Conservation (phyloP, 2,329 filamentous ascomycete species). For the Thelonectria olida region DNA sequence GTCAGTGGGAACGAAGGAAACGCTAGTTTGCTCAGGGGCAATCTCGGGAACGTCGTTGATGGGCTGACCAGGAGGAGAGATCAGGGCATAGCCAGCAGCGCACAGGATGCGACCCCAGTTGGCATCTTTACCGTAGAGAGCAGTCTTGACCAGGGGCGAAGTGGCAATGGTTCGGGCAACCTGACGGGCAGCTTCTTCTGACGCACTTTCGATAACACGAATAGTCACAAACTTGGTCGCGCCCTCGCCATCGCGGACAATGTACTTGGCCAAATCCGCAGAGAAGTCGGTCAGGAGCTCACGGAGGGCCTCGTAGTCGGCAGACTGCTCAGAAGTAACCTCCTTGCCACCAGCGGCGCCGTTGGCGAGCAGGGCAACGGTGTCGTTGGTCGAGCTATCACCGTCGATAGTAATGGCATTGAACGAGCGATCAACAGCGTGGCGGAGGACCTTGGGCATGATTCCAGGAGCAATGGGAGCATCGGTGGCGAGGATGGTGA, state of each 20-base stretch:
- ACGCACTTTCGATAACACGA: constrained; percentile 77
- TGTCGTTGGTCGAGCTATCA: constrained; percentile 98
- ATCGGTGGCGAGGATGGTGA: constrained; percentile 92
- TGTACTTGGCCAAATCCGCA: constrained; percentile 85
- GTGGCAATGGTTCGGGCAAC: constrained; percentile 89
- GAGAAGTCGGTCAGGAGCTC: constrained; percentile 79
- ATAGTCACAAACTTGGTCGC: constrained; percentile 98
- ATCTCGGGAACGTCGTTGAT: constrained; percentile 70
- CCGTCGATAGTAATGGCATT: constrained; percentile 98
- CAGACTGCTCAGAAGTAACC: constrained; percentile 62
- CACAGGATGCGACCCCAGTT: constrained; percentile 99
- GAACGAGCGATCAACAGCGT: constrained; percentile 85
- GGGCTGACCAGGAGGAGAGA: constrained; percentile 66
- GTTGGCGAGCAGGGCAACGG: constrained; percentile 92
- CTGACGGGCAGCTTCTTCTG: constrained; percentile 75
- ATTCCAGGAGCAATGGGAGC: constrained; percentile 77
- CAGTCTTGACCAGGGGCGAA: constrained; percentile 95
- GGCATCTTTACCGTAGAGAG: constrained; percentile 94
- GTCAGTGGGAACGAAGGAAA: constrained; percentile 81
- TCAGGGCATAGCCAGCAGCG: constrained; percentile 83
- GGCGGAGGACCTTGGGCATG: constrained; percentile 74
- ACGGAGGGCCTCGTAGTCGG: constrained; percentile 77
- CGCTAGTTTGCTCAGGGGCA: constrained; percentile 74
- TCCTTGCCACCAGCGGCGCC: constrained; percentile 82
- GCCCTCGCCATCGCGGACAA: constrained; percentile 95